Evolutionary conservation across 805 yeast species (phyloP).

Genomic region (Candida namnaoensis): DNA sequence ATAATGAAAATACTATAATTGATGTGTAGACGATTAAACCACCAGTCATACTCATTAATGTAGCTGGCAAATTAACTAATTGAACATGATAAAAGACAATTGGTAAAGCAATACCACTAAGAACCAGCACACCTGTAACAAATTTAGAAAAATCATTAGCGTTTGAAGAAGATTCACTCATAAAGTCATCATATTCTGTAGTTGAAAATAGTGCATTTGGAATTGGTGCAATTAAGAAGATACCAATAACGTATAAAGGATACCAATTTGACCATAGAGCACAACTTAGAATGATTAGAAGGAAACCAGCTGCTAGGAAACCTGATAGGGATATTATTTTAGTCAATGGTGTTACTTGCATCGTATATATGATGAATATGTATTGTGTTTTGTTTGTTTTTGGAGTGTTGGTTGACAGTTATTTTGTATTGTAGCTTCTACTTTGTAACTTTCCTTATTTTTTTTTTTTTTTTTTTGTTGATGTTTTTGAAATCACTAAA

Average conservation of each 20-base stretch:
- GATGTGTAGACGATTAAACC: slow-evolving; percentile 81
- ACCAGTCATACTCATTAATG: slow-evolving; percentile 70
- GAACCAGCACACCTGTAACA: slow-evolving; percentile 65
- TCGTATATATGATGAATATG: too few species aligned
- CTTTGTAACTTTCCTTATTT: too few species aligned
- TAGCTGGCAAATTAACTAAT: slow-evolving; percentile 62
- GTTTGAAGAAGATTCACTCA: slow-evolving; percentile 42
- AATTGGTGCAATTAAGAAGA: slow-evolving; percentile 62
- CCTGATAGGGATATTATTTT: slow-evolving; percentile 70
- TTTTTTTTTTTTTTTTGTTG: too few species aligned
- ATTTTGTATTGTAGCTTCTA: too few species aligned
- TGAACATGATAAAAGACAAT: slow-evolving; percentile 67
- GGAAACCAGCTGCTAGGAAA: slow-evolving; percentile 82
- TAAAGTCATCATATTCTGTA: slow-evolving; percentile 43
- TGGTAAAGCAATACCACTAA: slow-evolving; percentile 73
- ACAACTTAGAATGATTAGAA: slow-evolving; percentile 80
- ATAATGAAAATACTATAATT: slow-evolving; percentile 72
- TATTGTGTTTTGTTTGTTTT: slow-evolving; percentile 1
- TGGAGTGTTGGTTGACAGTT: too few species aligned
- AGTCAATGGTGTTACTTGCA: slow-evolving; percentile 50
- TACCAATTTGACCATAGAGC: slow-evolving; percentile 87
- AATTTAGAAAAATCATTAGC: slow-evolving; percentile 77
- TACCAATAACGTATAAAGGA: slow-evolving; percentile 67
- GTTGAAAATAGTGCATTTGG: slow-evolving; percentile 55
- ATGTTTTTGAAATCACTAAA: too few species aligned